phyloP scores from a whole-genome alignment of 2,329 filamentous ascomycete species.

The Pestalotiopsis sp. region DNA sequence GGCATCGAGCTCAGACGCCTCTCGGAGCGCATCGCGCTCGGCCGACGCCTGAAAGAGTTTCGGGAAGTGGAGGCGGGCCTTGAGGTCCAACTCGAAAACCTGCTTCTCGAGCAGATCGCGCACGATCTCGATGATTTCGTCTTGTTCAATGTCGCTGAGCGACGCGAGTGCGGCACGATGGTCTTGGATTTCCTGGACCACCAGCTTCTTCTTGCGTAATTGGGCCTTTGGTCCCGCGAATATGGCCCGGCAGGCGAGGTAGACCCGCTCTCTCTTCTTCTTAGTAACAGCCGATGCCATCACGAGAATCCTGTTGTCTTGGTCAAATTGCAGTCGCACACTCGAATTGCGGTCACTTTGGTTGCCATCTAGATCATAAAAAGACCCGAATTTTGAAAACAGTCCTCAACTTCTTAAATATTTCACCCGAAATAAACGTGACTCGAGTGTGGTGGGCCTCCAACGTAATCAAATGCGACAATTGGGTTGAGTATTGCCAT shows the following conservation, averaged over 20 bases:
- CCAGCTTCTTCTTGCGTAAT: constrained; percentile 22
- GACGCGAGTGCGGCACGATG: neutral
- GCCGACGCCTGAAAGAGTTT: constrained; percentile 30
- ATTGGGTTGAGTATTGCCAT: neutral
- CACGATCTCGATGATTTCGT: constrained; percentile 21
- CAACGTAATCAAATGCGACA: neutral
- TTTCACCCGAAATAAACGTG: neutral
- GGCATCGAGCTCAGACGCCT: constrained; percentile 25
- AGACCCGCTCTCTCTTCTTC: constrained; percentile 26
- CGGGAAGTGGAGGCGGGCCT: constrained; percentile 35
- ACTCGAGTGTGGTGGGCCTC: neutral
- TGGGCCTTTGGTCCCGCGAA: constrained; percentile 26
- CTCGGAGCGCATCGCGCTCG: constrained; percentile 25
- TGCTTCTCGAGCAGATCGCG: constrained; percentile 24
- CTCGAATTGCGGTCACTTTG: neutral
- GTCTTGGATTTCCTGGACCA: neutral
- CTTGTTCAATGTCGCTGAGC: neutral
- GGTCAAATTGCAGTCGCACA: neutral
- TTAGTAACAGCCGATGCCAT: neutral
- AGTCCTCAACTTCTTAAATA: neutral
- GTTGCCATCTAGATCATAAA: neutral
- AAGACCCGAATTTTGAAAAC: neutral
- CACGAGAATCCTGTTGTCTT: neutral
- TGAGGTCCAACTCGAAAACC: constrained; percentile 33
- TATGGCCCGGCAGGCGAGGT: constrained; percentile 26